Evolutionary conservation across 2,329 filamentous ascomycete genomes (phyloP).

Genomic region (Ilyonectria sp.): DNA sequence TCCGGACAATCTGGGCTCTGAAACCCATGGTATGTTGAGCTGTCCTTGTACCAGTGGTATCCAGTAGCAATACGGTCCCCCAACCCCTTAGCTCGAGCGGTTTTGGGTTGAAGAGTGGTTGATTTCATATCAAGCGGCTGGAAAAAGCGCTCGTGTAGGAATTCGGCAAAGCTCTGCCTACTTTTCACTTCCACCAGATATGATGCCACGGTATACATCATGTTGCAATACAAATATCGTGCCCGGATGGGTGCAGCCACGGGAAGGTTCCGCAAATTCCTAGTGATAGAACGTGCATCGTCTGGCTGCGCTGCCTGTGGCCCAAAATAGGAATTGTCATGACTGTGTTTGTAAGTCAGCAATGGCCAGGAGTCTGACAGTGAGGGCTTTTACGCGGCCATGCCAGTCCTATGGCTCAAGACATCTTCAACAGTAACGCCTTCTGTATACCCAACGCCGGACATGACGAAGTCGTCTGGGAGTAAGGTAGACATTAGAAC

Average conservation of each 20-base stretch:
- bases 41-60: conserved; percentile 28
- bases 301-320: conserved; percentile 36
- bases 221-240: conserved; percentile 47
- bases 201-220: conserved; percentile 48
- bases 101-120: conserved; percentile 43
- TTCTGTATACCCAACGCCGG: conserved; percentile 34
- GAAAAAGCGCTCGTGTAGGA: conserved; percentile 44
- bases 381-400: conserved; percentile 36
- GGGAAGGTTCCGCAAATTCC: conserved; percentile 48
- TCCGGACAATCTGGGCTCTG: conserved; percentile 40
- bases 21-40: conserved; percentile 3
- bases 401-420: conserved; percentile 45
- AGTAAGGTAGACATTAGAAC: conserved; percentile 44
- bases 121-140: conserved; percentile 45
- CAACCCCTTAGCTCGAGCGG: conserved; percentile 37
- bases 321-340: conserved; percentile 46
- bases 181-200: conserved; percentile 44
- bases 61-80: conserved; percentile 35
- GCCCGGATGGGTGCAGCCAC: conserved; percentile 41
- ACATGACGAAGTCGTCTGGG: conserved; percentile 48
- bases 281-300: conserved; percentile 42
- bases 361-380: not conserved
- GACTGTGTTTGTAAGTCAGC: conserved; percentile 27
- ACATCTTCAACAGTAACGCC: conserved; percentile 45
- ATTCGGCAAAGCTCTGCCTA: conserved; percentile 39